Conservation (phyloP, 768 basidiomycete genomes). For the Tricholoma sp. region DNA sequence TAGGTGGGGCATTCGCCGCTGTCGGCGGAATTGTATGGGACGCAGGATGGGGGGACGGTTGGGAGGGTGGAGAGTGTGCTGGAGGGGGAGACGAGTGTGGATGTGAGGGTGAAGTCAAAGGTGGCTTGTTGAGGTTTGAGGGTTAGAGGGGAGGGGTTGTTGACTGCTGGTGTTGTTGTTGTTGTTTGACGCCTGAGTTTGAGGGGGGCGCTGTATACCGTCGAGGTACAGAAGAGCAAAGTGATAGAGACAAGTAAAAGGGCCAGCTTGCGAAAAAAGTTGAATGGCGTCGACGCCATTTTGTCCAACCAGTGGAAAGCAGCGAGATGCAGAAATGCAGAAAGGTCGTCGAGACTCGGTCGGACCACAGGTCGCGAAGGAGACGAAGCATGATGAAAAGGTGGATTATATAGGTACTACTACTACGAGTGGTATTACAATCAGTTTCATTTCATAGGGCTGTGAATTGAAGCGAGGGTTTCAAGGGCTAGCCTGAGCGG, state of each 20-base stretch:
- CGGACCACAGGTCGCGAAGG: constrained; percentile 13
- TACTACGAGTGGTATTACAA: no score
- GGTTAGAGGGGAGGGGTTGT: constrained; percentile 7
- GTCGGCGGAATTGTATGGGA: constrained; percentile 6
- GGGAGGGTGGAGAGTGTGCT: constrained; percentile 8
- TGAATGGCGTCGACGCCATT: constrained; percentile 8
- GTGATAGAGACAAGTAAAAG: constrained; percentile 9
- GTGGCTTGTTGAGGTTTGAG: constrained; percentile 14
- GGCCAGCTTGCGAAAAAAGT: constrained; percentile 17
- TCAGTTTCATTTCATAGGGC: no score
- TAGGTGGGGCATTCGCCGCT: constrained; percentile 16
- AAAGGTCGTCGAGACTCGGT: no score
- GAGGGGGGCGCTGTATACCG: constrained; percentile 9
- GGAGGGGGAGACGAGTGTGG: constrained; percentile 9
- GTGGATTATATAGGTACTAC: no score
- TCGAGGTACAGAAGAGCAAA: not conserved
- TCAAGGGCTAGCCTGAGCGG: no score
- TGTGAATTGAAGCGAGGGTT: no score
- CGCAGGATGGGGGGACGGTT: constrained; percentile 14
- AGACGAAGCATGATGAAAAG: not conserved
- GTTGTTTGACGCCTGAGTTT: constrained; percentile 3
- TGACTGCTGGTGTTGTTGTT: no score
- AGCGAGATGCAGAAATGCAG: constrained; percentile 3
- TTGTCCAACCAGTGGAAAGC: constrained; percentile 16
- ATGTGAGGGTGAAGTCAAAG: constrained; percentile 15